phyloP scores from a whole-genome alignment of 2,329 filamentous ascomycete genomes.

The Neofusicoccum parvum region DNA sequence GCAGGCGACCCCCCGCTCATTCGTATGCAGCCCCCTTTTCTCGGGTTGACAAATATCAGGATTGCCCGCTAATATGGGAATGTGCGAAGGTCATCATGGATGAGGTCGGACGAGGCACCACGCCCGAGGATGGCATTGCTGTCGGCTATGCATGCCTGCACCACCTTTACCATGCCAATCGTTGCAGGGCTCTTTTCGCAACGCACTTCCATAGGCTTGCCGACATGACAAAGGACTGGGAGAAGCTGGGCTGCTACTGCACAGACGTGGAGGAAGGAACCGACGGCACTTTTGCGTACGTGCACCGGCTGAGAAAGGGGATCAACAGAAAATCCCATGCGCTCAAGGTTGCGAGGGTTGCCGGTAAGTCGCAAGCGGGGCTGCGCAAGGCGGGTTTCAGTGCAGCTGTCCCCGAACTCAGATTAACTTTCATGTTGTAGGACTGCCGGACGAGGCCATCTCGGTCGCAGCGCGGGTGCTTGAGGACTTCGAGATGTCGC shows the following conservation, averaged over 20 bases:
- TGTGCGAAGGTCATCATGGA: conserved; percentile 74
- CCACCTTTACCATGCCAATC: conserved; percentile 77
- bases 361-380: conserved; percentile 51
- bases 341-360: conserved; percentile 87
- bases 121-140: conserved; percentile 86
- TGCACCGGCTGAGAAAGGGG: conserved; percentile 78
- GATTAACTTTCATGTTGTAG: conserved; percentile 24
- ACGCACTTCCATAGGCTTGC: conserved; percentile 90
- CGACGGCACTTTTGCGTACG: conserved; percentile 71
- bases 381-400: not conserved
- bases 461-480: conserved; percentile 66
- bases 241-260: conserved; percentile 74
- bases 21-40: conserved; percentile 55
- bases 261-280: conserved; percentile 81
- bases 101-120: conserved; percentile 92
- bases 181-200: conserved; percentile 82
- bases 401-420: not conserved
- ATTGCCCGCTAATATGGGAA: not conserved
- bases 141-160: conserved; percentile 87
- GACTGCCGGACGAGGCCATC: conserved; percentile 74
- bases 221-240: conserved; percentile 68
- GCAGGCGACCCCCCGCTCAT: conserved; percentile 78
- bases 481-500: conserved; percentile 28
- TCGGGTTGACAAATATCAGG: not conserved
- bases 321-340: conserved; percentile 89